Evolutionary conservation across 805 yeast genomes (phyloP).

Genomic region (Candida krabiensis): DNA sequence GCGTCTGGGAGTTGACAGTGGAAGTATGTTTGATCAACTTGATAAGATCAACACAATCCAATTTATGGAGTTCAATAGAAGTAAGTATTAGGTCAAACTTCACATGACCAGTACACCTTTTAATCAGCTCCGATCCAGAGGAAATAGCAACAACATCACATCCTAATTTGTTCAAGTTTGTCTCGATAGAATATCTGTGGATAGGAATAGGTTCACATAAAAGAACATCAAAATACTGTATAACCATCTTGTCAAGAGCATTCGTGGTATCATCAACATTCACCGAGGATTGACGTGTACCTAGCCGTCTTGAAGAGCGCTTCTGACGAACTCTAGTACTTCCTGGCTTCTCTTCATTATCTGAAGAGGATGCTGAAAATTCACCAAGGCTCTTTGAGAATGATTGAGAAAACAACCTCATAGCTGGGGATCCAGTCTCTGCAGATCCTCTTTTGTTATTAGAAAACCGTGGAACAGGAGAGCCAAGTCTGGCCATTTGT

Average conservation of each 20-base stretch:
- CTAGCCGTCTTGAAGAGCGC: slow-evolving; percentile 45
- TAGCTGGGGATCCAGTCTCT: slow-evolving; percentile 24
- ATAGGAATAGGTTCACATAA: slow-evolving; percentile 88
- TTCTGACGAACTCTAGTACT: slow-evolving; percentile 52
- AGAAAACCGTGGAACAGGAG: slow-evolving; percentile 16
- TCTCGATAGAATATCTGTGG: slow-evolving; percentile 65
- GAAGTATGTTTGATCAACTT: slow-evolving; percentile 73
- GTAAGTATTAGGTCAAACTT: slow-evolving; percentile 83
- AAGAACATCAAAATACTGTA: slow-evolving; percentile 56
- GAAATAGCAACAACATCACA: slow-evolving; percentile 78
- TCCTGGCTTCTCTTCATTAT: slow-evolving; percentile 62
- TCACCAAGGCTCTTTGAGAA: slow-evolving; percentile 26
- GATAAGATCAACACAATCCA: slow-evolving; percentile 74
- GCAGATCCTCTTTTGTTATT: slow-evolving; percentile 9
- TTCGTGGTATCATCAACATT: slow-evolving; percentile 19
- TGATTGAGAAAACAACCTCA: slow-evolving; percentile 26
- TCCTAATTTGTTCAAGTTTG: slow-evolving; percentile 64
- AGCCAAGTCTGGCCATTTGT: slow-evolving; percentile 12
- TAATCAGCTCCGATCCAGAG: slow-evolving; percentile 78
- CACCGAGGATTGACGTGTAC: slow-evolving; percentile 24
- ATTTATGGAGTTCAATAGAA: slow-evolving; percentile 64
- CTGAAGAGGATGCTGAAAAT: slow-evolving; percentile 61
- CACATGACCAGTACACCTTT: slow-evolving; percentile 79
- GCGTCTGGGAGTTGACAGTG: slow-evolving; percentile 75
- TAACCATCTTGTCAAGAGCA: slow-evolving; percentile 18